phyloP scores from a whole-genome alignment of 805 yeast genomes.

The Kuraishia cidri region DNA sequence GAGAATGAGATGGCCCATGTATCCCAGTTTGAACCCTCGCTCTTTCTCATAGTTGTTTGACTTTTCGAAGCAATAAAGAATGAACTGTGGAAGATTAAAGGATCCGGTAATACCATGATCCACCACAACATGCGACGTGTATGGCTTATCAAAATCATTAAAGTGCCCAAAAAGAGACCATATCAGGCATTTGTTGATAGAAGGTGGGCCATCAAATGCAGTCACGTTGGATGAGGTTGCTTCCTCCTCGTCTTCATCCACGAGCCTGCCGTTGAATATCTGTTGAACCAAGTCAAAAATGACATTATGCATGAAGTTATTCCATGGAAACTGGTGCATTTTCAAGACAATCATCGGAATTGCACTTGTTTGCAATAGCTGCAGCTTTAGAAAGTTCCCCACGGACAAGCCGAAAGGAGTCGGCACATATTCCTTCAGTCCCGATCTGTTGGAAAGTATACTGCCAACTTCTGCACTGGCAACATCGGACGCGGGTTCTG shows the following conservation, averaged over 20 bases:
- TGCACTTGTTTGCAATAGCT: slow-evolving; percentile 62
- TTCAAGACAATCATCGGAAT: slow-evolving; percentile 54
- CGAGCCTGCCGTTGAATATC: slow-evolving; percentile 63
- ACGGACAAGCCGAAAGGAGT: slow-evolving; percentile 26
- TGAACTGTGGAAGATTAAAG: slow-evolving; percentile 19
- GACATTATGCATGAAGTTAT: slow-evolving; percentile 93
- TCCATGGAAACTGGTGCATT: slow-evolving; percentile 87
- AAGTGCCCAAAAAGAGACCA: slow-evolving; percentile 23
- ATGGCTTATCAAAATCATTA: slow-evolving; percentile 11
- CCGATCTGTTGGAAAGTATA: no score
- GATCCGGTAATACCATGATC: slow-evolving; percentile 14
- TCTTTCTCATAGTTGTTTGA: slow-evolving; percentile 20
- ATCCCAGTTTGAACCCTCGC: slow-evolving; percentile 40
- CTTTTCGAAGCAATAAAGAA: slow-evolving; percentile 16
- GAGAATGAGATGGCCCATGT: slow-evolving; percentile 50
- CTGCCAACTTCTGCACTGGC: slow-evolving; percentile 1
- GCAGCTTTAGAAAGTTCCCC: slow-evolving; percentile 81
- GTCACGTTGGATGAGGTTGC: neutral
- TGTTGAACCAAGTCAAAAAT: slow-evolving; percentile 95
- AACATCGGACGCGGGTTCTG: neutral
- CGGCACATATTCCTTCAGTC: slow-evolving; percentile 11
- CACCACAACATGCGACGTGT: neutral
- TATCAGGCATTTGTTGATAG: slow-evolving; percentile 22
- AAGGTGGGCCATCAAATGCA: slow-evolving; percentile 21
- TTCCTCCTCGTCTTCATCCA: slow-evolving; percentile 24